Percentiles rank a stretch among this genome's conserved stretches.
Conservation (phyloP, 2,329 filamentous ascomycete genomes). For the Diplocarpon mali region DNA sequence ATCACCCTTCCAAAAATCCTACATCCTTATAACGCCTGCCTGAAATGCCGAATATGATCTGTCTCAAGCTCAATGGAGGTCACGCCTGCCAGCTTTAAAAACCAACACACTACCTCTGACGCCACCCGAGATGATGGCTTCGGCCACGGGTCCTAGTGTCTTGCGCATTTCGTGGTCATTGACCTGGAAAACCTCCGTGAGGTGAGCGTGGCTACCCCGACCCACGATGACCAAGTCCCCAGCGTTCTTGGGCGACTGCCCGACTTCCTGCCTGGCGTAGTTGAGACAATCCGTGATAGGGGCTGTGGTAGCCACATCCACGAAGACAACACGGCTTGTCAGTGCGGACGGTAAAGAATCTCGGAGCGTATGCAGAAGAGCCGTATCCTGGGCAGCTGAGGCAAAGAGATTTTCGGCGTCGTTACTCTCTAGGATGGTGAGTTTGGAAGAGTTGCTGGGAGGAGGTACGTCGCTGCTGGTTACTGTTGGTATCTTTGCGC, state of each 20-base stretch:
- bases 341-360: constrained; percentile 43
- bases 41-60: not conserved
- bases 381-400: constrained; percentile 25
- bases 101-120: constrained; percentile 60
- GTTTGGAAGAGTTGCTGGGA: constrained; percentile 8
- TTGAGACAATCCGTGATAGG: constrained; percentile 33
- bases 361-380: constrained; percentile 46
- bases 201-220: constrained; percentile 23
- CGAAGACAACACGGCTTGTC: constrained; percentile 46
- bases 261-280: constrained; percentile 47
- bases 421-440: constrained; percentile 14
- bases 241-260: constrained; percentile 49
- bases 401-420: constrained; percentile 19
- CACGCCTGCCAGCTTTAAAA: constrained; percentile 43
- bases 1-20: not conserved
- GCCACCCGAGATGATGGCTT: constrained; percentile 45
- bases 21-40: not conserved
- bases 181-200: constrained; percentile 17
- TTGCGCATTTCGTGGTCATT: constrained; percentile 33
- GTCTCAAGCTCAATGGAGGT: no score
- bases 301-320: constrained; percentile 33
- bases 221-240: constrained; percentile 64
- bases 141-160: constrained; percentile 49
- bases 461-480: not conserved
- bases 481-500: constrained; percentile 11